Conservation (phyloP, 345 rosid genomes). For the Cardamine occulta region DNA sequence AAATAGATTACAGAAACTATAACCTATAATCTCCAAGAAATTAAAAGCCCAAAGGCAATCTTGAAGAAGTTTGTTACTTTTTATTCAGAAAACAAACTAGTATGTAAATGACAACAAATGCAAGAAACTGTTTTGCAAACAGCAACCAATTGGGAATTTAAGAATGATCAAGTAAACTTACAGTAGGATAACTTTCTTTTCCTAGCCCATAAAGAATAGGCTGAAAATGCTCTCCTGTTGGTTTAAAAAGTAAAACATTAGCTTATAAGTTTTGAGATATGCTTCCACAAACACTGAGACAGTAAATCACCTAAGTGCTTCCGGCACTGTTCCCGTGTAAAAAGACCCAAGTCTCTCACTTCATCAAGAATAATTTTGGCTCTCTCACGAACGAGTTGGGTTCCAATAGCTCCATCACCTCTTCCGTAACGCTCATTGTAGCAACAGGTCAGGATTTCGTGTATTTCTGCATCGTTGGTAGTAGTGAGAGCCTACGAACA, state of each 20-base stretch:
- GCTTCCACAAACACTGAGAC: constrained; percentile 22
- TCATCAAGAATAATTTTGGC: constrained; percentile 89
- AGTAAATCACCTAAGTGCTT: constrained; percentile 69
- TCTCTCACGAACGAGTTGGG: constrained; percentile 84
- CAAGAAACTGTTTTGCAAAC: background rate
- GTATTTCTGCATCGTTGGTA: constrained; percentile 81
- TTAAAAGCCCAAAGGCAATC: constrained; percentile 7
- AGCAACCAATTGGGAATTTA: constrained; percentile 2
- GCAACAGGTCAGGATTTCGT: constrained; percentile 65
- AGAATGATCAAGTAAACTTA: constrained; percentile 48
- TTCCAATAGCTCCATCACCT: constrained; percentile 78
- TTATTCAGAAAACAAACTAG: background rate
- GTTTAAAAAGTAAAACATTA: constrained; percentile 28
- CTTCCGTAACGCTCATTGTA: constrained; percentile 56
- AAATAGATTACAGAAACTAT: background rate
- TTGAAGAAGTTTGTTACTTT: constrained; percentile 3
- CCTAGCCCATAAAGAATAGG: constrained; percentile 68
- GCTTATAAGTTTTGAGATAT: constrained; percentile 9
- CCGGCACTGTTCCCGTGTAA: constrained; percentile 74
- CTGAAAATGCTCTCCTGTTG: constrained; percentile 80
- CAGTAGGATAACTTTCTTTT: constrained; percentile 54
- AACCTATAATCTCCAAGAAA: constrained; percentile 7
- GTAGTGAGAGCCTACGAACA: constrained; percentile 72
- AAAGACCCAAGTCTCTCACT: constrained; percentile 68
- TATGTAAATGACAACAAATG: constrained; percentile 5